Evolutionary conservation across 1,284 basidiomycete genomes (phyloP), one percentile per base, ranked within the genome.

Genomic region (Boletus sp.): DNA sequence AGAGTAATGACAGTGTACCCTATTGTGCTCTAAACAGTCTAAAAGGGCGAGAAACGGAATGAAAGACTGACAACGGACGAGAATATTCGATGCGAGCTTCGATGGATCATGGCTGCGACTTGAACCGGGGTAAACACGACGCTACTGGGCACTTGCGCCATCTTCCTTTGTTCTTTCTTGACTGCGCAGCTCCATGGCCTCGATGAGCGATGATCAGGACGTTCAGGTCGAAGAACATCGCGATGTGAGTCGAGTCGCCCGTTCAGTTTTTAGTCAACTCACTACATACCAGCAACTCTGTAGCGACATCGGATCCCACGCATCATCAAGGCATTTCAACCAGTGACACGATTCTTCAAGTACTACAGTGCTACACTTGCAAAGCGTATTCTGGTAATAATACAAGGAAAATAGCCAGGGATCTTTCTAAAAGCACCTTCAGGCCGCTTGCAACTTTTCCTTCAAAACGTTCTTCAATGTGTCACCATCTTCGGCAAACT

Each of bases 401-500:
- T 26, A 26, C 10, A 26, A 10, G 10, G 25, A 14, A n/a, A 22
- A 8, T 19, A 39, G 0, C 37, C 14, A 9, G 2, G 2, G 29
- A 20, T 6, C 16, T 16, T 23, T 12, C n/a, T n/a, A 8, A 32
- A 26, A n/a, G n/a, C 13, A 5, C 19, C 8, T 22, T 58, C 49
- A 58, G 33, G 40, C 49, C 1, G 30, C 47, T 9, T 69, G 67
- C 61, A 98, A 71, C 78, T 94, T 94, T 71, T 84, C 69, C 70
- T 77, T 82, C 64, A 98, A 78, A 55, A 94, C 72, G 41, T 76
- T 73, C 80, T 94, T 94, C 71, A 98, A 82, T n/a, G 89, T 82
- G 62, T 83, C 78, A 53, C 92, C 92, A 66, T 98, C 95, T 72
- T 91, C 91, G 54, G 92, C 93, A 69, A 98, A 98, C 73, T 92